Conservation (phyloP, 2,329 filamentous ascomycete genomes). For the Aspergillus costaricaensis region DNA sequence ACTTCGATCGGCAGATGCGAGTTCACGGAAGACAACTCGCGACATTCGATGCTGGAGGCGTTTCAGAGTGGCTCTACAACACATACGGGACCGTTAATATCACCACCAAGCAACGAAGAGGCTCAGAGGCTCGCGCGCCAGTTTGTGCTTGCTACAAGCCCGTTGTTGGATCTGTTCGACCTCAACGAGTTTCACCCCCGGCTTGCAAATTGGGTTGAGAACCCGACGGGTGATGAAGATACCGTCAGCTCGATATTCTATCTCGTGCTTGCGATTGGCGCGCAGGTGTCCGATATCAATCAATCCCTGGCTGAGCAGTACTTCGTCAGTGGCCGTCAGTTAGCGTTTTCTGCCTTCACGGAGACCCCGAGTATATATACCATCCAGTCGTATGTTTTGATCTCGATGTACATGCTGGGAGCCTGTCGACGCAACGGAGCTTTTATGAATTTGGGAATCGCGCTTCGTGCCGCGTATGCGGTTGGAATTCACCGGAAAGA, state of each 20-base stretch:
- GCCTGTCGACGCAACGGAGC: constrained; percentile 56
- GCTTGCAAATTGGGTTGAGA: constrained; percentile 41
- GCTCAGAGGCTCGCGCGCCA: constrained; percentile 45
- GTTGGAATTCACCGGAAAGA: constrained; percentile 56
- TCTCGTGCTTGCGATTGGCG: constrained; percentile 54
- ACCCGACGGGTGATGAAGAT: constrained; percentile 41
- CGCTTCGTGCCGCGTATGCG: constrained; percentile 55
- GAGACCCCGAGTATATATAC: constrained; percentile 53
- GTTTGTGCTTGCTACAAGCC: constrained; percentile 51
- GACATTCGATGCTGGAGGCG: constrained; percentile 48
- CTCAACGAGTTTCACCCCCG: constrained; percentile 46
- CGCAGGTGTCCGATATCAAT: constrained; percentile 44
- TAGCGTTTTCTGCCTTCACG: constrained; percentile 50
- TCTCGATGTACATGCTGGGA: constrained; percentile 56
- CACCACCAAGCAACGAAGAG: constrained; percentile 40
- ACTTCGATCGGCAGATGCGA: constrained; percentile 47
- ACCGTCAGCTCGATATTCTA: constrained; percentile 52
- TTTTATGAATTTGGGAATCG: constrained; percentile 55
- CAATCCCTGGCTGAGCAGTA: constrained; percentile 50
- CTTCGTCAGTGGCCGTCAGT: constrained; percentile 49
- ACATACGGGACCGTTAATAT: constrained; percentile 30
- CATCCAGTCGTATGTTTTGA: constrained; percentile 54
- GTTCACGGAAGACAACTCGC: constrained; percentile 44
- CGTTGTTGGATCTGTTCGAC: constrained; percentile 53
- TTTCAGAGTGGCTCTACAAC: constrained; percentile 35